Evolutionary conservation across 306 rosid genomes (phyloP), one percentile per base, ranked within the genome.

Genomic region (Vigna reflexopilosa): DNA sequence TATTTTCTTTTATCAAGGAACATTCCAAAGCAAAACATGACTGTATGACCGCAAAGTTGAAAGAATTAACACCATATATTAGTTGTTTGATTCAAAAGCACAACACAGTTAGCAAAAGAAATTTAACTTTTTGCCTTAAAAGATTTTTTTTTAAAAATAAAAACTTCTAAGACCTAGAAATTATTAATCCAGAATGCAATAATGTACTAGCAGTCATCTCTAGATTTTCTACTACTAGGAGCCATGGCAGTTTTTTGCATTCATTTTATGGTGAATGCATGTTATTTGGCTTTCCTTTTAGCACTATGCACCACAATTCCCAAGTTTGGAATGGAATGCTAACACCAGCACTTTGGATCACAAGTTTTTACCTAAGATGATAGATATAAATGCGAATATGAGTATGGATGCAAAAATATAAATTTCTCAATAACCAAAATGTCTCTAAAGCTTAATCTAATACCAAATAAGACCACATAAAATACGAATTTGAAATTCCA

Each of bases 401-500:
- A 40, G 54, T 49, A 50, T 30, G 52, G 20, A 14, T 19, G 52
- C 52, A 54, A 62, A 30, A 30, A 15, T 58, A 26, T 26, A 58
- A 58, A 13, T 24, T 58, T 38, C 30, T 61, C 12, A 15, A 61
- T 17, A 9, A 38, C 50, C 77, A 24, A 75, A 69, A 16, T 42
- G 59, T 51, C 62, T 9, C n/a, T 48, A 76, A 62, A 48, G 26
- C 47, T 32, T 44, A 68, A 48, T 13, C 72, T 28, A 30, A 58
- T 28, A 58, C 40, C 20, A 64, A 61, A 56, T 24, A 40, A 70
- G 40, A 76, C 30, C 20, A 40, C 34, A 68, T 4, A 52, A 49
- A 54, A 59, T 26, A 77, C 47, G 22, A 30, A 75, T 50, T 73
- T 12, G 66, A 30, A 73, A 71, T 56, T 68, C 70, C 52, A 55